These are phyloP conservation scores for Cryoendolithus antarcticus DNA, from an alignment of 2,329 filamentous ascomycete genomes.

Conservation along the genomic window DNA sequence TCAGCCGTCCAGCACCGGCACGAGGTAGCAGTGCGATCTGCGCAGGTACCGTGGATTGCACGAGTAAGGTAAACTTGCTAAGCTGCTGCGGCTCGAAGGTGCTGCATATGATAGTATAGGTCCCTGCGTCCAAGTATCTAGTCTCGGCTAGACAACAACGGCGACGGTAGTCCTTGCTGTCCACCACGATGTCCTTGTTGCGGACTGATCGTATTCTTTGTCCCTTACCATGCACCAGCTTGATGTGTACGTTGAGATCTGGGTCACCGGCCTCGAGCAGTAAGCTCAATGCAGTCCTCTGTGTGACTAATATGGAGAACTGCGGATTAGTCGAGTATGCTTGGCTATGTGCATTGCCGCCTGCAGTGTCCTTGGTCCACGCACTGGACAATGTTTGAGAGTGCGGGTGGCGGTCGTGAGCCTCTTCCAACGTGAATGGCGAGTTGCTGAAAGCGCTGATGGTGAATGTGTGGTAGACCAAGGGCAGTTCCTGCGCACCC, in stretches of 20 bases:
- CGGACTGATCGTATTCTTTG: slow-evolving; percentile 59
- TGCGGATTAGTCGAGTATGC: slow-evolving; percentile 81
- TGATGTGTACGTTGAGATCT: slow-evolving; percentile 72
- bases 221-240: slow-evolving; percentile 66
- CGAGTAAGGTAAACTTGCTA: slow-evolving; percentile 59
- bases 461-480: slow-evolving; percentile 69
- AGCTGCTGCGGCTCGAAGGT: slow-evolving; percentile 75
- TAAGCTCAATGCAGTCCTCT: slow-evolving; percentile 53
- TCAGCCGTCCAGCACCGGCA: slow-evolving; percentile 64
- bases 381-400: slow-evolving; percentile 47
- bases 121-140: slow-evolving; percentile 50
- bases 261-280: slow-evolving; percentile 56
- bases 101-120: slow-evolving; percentile 80
- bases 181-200: slow-evolving; percentile 63
- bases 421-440: slow-evolving; percentile 48
- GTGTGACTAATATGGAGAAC: slow-evolving; percentile 53
- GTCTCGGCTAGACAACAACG: slow-evolving; percentile 61
- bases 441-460: slow-evolving; percentile 66
- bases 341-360: slow-evolving; percentile 66
- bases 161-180: slow-evolving; percentile 79
- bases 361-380: slow-evolving; percentile 72
- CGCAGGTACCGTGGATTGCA: slow-evolving; percentile 51
- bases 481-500: slow-evolving; percentile 65
- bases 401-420: slow-evolving; percentile 47
- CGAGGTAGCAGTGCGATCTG: slow-evolving; percentile 49